These are phyloP conservation scores for Calonectria multiphialidica DNA, from an alignment of 2,329 filamentous ascomycete species.

Conservation along the genomic window DNA sequence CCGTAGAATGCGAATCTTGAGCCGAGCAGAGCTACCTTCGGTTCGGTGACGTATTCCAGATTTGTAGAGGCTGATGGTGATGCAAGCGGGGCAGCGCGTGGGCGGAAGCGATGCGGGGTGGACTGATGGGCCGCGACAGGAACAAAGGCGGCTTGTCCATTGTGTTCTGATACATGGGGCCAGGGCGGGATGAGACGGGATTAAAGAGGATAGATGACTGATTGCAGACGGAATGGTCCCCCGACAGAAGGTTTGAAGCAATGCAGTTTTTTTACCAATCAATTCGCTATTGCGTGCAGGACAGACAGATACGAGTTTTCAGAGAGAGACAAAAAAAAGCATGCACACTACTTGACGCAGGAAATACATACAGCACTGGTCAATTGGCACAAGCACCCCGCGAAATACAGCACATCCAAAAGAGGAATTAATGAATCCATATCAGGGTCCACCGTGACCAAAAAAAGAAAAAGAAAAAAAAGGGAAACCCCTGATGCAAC, in stretches of 20 bases:
- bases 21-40: not conserved
- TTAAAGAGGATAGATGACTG: not conserved
- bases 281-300: not conserved
- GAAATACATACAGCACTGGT: not conserved
- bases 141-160: not conserved
- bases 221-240: too few relatives aligned
- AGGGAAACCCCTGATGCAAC: too few relatives aligned
- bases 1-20: not conserved
- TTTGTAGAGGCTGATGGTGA: not conserved
- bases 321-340: not conserved
- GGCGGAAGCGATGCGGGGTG: not conserved
- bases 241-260: too few relatives aligned
- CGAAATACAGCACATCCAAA: not conserved
- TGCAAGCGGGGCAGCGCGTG: conserved; percentile 3
- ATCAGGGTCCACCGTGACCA: too few relatives aligned
- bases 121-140: not conserved
- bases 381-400: not conserved
- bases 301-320: not conserved
- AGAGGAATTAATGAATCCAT: not conserved
- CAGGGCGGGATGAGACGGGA: not conserved
- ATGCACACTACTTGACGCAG: not conserved
- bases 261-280: not conserved
- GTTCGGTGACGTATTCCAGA: conserved; percentile 22
- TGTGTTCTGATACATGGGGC: not conserved
- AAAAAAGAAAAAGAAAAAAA: too few relatives aligned